Percentiles rank a stretch among this genome's conserved stretches.
Conservation (phyloP, 306 rosid species). For the Citrullus mucosospermus region DNA sequence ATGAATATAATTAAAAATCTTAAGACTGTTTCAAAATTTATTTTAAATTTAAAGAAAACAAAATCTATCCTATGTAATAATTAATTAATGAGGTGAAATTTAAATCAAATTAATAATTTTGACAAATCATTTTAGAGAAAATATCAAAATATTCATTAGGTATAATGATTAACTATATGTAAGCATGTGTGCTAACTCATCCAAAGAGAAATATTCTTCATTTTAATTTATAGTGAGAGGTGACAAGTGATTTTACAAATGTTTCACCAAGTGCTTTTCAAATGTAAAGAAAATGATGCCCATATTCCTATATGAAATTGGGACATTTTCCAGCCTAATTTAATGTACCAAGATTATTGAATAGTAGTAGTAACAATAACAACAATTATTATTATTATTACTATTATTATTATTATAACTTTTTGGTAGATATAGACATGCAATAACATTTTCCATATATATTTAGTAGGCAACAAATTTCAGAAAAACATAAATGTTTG, state of each 20-base stretch:
- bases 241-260: constrained; percentile 5
- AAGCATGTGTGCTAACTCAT: background rate
- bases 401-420: too few species aligned
- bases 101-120: background rate
- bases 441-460: background rate
- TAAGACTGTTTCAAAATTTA: too few species aligned
- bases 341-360: background rate
- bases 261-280: background rate
- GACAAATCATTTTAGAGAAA: background rate
- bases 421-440: background rate
- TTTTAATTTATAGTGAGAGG: background rate
- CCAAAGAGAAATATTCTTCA: background rate
- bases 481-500: too few species aligned
- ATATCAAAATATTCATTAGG: background rate
- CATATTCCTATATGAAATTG: background rate
- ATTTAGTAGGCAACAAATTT: too few species aligned
- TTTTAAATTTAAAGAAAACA: too few species aligned
- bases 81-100: background rate
- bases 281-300: background rate
- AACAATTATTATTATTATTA: too few species aligned
- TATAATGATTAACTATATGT: background rate
- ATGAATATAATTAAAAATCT: too few species aligned
- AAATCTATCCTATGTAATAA: too few species aligned
- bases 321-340: background rate
- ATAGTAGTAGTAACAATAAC: background rate